Conservation (phyloP, 306 rosid species). For the Pterocarpus macrocarpus region DNA sequence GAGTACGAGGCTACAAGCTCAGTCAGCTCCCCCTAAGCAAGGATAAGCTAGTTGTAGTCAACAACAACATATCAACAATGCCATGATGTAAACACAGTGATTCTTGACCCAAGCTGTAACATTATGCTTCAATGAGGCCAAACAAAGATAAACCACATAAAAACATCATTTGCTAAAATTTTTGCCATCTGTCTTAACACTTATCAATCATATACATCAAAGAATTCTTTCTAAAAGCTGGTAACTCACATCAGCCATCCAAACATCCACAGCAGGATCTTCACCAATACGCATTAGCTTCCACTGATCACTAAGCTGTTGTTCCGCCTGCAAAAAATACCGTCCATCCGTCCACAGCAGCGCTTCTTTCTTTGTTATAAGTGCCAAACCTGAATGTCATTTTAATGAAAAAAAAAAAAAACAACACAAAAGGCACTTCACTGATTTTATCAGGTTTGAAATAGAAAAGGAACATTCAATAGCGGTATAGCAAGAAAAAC, state of each 20-base stretch:
- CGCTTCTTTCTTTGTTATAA: constrained; percentile 77
- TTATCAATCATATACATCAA: constrained; percentile 18
- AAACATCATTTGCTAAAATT: constrained; percentile 17
- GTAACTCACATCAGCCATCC: constrained; percentile 93
- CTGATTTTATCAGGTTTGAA: background rate
- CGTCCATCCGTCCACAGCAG: constrained; percentile 98
- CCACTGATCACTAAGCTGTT: constrained; percentile 88
- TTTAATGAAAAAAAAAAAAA: background rate
- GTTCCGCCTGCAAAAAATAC: constrained; percentile 91
- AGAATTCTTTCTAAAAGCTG: constrained; percentile 15
- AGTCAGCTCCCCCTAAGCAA: constrained; percentile 23
- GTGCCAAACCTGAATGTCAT: constrained; percentile 80
- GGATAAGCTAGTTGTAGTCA: constrained; percentile 28
- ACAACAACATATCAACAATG: constrained; percentile 28
- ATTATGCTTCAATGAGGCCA: background rate
- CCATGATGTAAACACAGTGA: constrained; percentile 13
- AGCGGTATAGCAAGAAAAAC: constrained; percentile 8
- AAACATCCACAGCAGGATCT: constrained; percentile 85
- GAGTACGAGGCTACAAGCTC: background rate
- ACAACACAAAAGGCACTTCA: background rate
- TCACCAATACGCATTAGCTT: constrained; percentile 96
- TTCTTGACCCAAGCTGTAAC: background rate
- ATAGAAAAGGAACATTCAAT: constrained; percentile 26
- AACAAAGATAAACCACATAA: background rate
- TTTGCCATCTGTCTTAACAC: background rate